Percentiles rank a stretch among this genome's conserved stretches.
These are phyloP conservation scores for Harringtonia aguacate DNA, from an alignment of 2,329 filamentous ascomycete species.

Conservation along the genomic window DNA sequence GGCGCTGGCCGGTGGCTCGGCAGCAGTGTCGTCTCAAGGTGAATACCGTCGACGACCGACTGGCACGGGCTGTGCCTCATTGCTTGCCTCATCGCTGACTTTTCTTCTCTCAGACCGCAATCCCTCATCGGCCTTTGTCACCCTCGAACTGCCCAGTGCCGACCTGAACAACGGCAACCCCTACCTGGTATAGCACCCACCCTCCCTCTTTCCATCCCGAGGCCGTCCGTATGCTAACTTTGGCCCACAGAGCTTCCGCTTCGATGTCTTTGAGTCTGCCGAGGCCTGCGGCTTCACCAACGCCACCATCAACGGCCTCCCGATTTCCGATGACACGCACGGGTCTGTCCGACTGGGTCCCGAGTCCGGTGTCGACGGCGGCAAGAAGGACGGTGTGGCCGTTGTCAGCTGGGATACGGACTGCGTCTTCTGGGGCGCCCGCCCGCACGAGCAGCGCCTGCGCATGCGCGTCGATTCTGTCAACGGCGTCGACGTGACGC, in stretches of 20 bases:
- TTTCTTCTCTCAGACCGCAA: constrained; percentile 1
- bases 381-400: constrained; percentile 18
- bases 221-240: too few relatives aligned
- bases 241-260: constrained; percentile 24
- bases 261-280: constrained; percentile 33
- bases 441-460: constrained; percentile 31
- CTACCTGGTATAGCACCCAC: constrained; percentile 14
- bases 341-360: constrained; percentile 28
- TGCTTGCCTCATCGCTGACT: background rate
- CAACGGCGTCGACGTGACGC: constrained; percentile 24
- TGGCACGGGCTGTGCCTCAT: background rate
- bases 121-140: constrained; percentile 15
- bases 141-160: constrained; percentile 13
- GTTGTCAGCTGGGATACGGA: constrained; percentile 35
- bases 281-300: constrained; percentile 35
- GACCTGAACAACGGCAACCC: constrained; percentile 7
- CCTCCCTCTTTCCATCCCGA: background rate
- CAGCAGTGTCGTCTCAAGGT: constrained; percentile 8
- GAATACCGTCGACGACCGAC: constrained; percentile 2
- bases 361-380: constrained; percentile 11
- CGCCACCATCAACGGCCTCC: constrained; percentile 34
- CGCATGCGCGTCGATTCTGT: constrained; percentile 31
- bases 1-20: constrained; percentile 21
- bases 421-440: constrained; percentile 29
- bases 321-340: constrained; percentile 28